Percentiles rank a stretch among this genome's conserved stretches.
Evolutionary conservation across 2,329 filamentous ascomycete genomes (phyloP).

Genomic region (Phyllosticta citriasiana): DNA sequence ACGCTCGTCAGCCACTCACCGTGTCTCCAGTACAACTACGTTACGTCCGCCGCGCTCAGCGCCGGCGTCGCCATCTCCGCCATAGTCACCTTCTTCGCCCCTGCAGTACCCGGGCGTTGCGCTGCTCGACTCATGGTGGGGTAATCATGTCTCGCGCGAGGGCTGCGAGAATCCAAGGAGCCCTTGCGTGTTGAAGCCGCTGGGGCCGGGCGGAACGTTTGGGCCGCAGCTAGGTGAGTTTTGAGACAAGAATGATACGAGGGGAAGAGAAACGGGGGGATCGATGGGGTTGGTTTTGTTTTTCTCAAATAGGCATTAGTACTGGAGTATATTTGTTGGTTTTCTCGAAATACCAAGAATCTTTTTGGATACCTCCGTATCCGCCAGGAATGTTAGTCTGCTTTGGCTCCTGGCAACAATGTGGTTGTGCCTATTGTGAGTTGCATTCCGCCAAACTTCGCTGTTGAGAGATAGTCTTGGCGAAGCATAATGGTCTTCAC

Average conservation of each 20-base stretch:
- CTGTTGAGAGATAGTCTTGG: too few species aligned
- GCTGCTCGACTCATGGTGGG: slow-evolving; percentile 51
- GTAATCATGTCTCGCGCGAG: slow-evolving; percentile 39
- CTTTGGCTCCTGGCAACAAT: too few species aligned
- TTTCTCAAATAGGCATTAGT: not conserved
- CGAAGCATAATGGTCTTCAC: too few species aligned
- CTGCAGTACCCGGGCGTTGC: slow-evolving; percentile 47
- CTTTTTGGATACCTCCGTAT: too few species aligned
- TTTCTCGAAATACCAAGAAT: too few species aligned
- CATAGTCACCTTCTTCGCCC: slow-evolving; percentile 58
- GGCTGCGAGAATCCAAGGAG: slow-evolving; percentile 34
- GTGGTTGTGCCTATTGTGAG: too few species aligned
- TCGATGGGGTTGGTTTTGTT: not conserved
- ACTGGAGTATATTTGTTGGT: too few species aligned
- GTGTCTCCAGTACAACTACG: slow-evolving; percentile 69
- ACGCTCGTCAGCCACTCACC: too few species aligned
- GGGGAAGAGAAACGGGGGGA: too few species aligned
- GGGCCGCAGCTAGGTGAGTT: slow-evolving; percentile 30
- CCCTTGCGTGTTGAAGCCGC: slow-evolving; percentile 29
- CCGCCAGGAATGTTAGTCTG: too few species aligned
- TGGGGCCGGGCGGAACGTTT: slow-evolving; percentile 23
- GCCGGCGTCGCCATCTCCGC: slow-evolving; percentile 56
- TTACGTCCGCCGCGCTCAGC: slow-evolving; percentile 62
- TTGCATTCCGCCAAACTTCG: too few species aligned
- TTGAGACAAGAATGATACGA: not conserved